A percentile compares a stretch with the other conserved stretches of the same genome.
Conservation (phyloP, 352 stramenopile species). For the Phytophthora fragariae region DNA sequence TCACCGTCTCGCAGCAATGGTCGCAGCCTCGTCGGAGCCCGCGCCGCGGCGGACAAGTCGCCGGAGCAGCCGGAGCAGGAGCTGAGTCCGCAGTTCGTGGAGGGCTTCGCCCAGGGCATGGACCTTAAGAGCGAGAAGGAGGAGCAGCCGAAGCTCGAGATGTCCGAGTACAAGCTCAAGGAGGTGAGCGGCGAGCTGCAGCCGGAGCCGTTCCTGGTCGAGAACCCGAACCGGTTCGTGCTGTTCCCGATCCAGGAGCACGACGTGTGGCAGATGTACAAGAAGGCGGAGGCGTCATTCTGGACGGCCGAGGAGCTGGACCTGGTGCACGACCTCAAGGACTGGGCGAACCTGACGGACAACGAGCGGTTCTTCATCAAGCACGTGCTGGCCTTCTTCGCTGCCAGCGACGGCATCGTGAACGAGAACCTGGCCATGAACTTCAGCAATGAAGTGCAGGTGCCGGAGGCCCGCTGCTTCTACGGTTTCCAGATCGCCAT, state of each 20-base stretch:
- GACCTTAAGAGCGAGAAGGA: conserved; percentile 38
- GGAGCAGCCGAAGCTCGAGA: conserved; percentile 38
- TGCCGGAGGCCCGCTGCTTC: conserved; percentile 97
- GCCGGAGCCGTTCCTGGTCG: conserved; percentile 93
- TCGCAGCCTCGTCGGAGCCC: no score
- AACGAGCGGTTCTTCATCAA: conserved; percentile 99
- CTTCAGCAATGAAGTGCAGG: conserved; percentile 98
- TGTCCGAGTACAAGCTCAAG: conserved; percentile 88
- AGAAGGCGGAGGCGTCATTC: conserved; percentile 99
- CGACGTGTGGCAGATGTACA: conserved; percentile 99
- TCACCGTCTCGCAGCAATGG: no score
- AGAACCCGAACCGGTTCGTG: conserved; percentile 97
- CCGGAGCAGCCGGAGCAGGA: no score
- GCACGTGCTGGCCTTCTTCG: conserved; percentile 99
- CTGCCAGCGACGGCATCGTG: conserved; percentile 98
- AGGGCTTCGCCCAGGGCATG: conserved; percentile 30
- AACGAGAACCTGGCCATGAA: conserved; percentile 99
- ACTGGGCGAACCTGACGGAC: conserved; percentile 94
- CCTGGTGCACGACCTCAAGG: conserved; percentile 95
- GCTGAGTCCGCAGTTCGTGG: no score
- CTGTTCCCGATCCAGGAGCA: conserved; percentile 98
- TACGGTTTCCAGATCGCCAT: conserved; percentile 99
- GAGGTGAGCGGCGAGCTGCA: conserved; percentile 88
- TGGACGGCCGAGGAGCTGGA: conserved; percentile 99
- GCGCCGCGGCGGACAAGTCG: no score